phyloP scores from a whole-genome alignment of 768 basidiomycete genomes.

The Lactifluus subvellereus region DNA sequence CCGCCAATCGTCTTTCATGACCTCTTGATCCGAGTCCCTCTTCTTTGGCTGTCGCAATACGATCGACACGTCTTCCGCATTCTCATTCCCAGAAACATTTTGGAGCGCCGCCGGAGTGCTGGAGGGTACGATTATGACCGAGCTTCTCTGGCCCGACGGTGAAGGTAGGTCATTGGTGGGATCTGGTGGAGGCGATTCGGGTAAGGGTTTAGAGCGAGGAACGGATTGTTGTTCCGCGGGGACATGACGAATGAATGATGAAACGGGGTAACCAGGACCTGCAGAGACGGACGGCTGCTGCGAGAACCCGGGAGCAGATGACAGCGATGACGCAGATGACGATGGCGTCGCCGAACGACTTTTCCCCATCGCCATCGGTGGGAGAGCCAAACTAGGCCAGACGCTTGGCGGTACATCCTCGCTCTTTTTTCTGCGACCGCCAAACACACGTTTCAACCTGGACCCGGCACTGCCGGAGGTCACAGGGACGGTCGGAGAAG shows the following conservation, averaged over 20 bases:
- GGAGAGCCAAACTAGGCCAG: background rate
- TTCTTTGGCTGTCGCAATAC: slow-evolving; percentile 25
- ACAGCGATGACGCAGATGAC: slow-evolving; percentile 28
- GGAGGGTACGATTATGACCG: slow-evolving; percentile 52
- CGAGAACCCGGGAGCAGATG: slow-evolving; percentile 8
- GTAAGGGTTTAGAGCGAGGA: slow-evolving; percentile 2
- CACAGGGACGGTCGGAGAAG: slow-evolving; percentile 24
- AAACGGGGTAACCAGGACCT: slow-evolving; percentile 10
- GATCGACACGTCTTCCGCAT: slow-evolving; percentile 22
- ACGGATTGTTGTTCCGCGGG: background rate
- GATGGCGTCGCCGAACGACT: slow-evolving; percentile 24
- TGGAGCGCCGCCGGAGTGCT: slow-evolving; percentile 54
- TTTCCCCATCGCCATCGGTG: slow-evolving; percentile 10
- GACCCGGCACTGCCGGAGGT: slow-evolving; percentile 34
- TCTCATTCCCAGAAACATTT: slow-evolving; percentile 42
- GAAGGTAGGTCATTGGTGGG: background rate
- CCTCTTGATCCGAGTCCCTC: slow-evolving; percentile 29
- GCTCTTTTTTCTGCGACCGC: slow-evolving; percentile 50
- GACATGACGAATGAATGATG: slow-evolving; percentile 1
- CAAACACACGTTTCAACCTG: slow-evolving; percentile 56
- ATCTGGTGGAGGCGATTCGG: background rate
- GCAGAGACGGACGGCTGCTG: slow-evolving; percentile 15
- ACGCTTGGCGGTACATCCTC: slow-evolving; percentile 37
- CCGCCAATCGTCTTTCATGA: slow-evolving; percentile 63
- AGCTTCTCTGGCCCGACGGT: slow-evolving; percentile 37